Base-by-base conservation (phyloP, 306 rosid genomes). In the Pyrus betulifolia region DNA sequence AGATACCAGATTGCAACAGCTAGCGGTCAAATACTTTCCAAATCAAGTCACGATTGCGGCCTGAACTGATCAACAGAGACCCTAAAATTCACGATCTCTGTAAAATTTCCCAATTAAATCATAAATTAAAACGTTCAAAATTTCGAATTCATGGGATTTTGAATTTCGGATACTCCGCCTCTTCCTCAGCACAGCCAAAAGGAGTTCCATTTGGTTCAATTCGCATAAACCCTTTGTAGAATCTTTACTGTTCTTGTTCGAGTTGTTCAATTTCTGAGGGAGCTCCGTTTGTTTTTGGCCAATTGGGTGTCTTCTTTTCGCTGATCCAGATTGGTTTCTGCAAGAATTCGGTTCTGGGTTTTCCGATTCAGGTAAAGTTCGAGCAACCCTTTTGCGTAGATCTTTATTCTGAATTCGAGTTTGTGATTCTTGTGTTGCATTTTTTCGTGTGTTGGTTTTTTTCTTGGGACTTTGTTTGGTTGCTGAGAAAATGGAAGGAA, bases 301-400 rank as follows among this genome's bases (percentile, higher is more conserved):
- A 74, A 45, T 78, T 76, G 67, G 65, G 72, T 38, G 65, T 65
- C 74, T 72, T 40, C 23, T 38, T 75, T 68, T 79, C 66, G 79
- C 82, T 70, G 93, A 90, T 81, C 90, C 85, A 77, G 83, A 83
- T 78, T 86, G 81, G 82, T 86, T 15, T 78, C 80, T 69, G 73
- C 84, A 23, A 71, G 75, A 78, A 72, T 67, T 80, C 60, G 38
- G 38, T 55, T 66, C 77, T 65, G 82, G 81, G 82, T 75, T 86
- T 61, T 69, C 51, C 23, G 76, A 28, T 83, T 78, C 88, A 84
- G 97, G 93, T 85, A 87, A 81, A 75, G 74, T 71, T 70, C 79
- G 21, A 62, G 78, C 76, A 63, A 80, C 86, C 86, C 84, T 59
- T 74, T 83, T 74, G 35, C 76, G 27, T 46, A 71, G 86, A 89